These are phyloP conservation scores for Mayamaea pseudoterrestris DNA, from an alignment of 108 stramenopile species.

Conservation along the genomic window DNA sequence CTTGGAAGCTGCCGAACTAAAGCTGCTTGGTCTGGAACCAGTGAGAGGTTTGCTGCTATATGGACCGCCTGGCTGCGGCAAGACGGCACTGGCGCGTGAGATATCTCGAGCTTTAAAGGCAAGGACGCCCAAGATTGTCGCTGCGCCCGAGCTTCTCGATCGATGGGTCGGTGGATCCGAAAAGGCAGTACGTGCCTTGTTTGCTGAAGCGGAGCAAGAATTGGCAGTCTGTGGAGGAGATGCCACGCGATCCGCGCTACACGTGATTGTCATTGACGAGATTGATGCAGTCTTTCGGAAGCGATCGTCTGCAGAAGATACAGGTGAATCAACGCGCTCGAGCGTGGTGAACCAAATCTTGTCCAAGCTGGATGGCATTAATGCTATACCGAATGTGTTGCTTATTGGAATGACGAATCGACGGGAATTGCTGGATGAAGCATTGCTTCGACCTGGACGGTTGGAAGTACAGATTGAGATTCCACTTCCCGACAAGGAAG, in stretches of 20 bases:
- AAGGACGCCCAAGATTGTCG: conserved; percentile 82
- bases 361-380: conserved; percentile 69
- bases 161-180: conserved; percentile 94
- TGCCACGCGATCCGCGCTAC: conserved; percentile 58
- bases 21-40: conserved; percentile 72
- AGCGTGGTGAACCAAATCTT: conserved; percentile 76
- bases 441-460: conserved; percentile 86
- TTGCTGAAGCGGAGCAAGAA: conserved; percentile 90
- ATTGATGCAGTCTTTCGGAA: conserved; percentile 90
- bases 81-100: conserved; percentile 87
- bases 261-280: conserved; percentile 97
- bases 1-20: conserved; percentile 70
- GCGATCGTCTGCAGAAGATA: conserved; percentile 52
- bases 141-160: conserved; percentile 92
- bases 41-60: conserved; percentile 66
- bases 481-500: conserved; percentile 41
- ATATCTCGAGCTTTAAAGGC: conserved; percentile 79
- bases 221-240: conserved; percentile 52
- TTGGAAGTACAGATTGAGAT: conserved; percentile 85
- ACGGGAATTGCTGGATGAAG: conserved; percentile 84
- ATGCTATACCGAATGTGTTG: conserved; percentile 69
- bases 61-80: conserved; percentile 85
- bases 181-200: conserved; percentile 83
- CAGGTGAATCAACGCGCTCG: conserved; percentile 51
- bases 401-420: conserved; percentile 95